Evolutionary conservation across 345 rosid species (phyloP), one percentile per base, ranked within the genome.

Genomic region (Citrus medica): DNA sequence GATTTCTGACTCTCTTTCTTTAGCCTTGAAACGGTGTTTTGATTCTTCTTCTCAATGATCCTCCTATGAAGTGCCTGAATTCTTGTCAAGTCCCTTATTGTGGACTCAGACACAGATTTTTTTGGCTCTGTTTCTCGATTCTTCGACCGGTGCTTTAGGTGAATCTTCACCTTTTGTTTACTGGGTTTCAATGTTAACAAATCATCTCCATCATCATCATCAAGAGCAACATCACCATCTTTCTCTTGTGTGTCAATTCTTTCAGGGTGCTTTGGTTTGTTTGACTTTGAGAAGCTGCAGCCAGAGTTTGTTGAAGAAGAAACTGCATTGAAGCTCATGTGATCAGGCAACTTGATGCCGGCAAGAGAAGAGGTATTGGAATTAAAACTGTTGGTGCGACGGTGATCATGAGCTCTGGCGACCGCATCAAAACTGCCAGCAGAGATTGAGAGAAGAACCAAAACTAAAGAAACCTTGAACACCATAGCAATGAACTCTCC

Each of bases 21-120:
- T 35, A 80, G 82, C 85, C 82, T 85, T 28, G 91, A 91, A 77
- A 83, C 38, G 13, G 85, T 55, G 82, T 88, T 89, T 82, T 86
- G 94, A 76, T 93, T 95, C 93, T 93, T 92, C 85, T 91, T 91
- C 90, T 95, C 93, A 13, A 58, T 59, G 32, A 88, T 87, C 74
- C 94, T 87, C 75, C 68, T 84, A 82, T 90, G 78, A 68, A 95
- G 91, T 10, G 93, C 87, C 68, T 91, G 92, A 80, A 95, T 92
- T 85, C 99, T 85, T 7, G 86, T 79, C 78, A 85, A 83, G 80
- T 95, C 99, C 82, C 94, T 51, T 65, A 79, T 27, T 30, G 83
- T 79, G 76, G 92, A 90, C 63, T 84, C 90, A 33, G 76, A 35
- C 79, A 92, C 84, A 33, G 93, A 89, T 33, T 83, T 81, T 76